Evolutionary conservation across 2,329 filamentous ascomycete species (phyloP).

Genomic region (Pyrenophora graminea): DNA sequence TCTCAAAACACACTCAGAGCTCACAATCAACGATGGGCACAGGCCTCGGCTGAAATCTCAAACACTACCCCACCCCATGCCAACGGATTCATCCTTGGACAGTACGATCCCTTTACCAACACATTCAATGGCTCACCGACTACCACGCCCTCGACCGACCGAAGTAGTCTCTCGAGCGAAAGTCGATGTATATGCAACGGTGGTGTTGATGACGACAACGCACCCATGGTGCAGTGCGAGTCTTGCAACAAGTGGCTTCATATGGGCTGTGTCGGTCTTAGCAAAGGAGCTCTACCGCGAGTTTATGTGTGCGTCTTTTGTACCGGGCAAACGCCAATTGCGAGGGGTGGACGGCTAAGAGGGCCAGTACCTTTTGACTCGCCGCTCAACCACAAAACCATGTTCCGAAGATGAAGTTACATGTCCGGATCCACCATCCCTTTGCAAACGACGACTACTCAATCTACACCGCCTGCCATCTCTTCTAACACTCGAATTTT

Average conservation of each 20-base stretch:
- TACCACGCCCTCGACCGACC: constrained; percentile 58
- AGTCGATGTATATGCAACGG: constrained; percentile 62
- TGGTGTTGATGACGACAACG: constrained; percentile 52
- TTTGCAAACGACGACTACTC: too few relatives aligned
- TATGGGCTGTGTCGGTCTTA: constrained; percentile 61
- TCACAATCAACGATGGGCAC: constrained; percentile 53
- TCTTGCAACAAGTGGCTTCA: constrained; percentile 68
- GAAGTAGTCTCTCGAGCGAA: constrained; percentile 56
- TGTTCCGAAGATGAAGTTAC: constrained; percentile 2
- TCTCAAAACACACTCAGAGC: constrained; percentile 47
- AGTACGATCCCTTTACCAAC: constrained; percentile 46
- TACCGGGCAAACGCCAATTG: constrained; percentile 33
- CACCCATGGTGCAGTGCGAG: constrained; percentile 66
- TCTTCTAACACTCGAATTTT: too few relatives aligned
- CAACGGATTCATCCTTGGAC: constrained; percentile 10
- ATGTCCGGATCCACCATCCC: not conserved
- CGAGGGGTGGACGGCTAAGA: constrained; percentile 14
- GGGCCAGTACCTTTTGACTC: constrained; percentile 11
- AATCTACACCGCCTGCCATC: too few relatives aligned
- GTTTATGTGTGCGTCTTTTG: constrained; percentile 49
- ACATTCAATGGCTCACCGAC: constrained; percentile 50
- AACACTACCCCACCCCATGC: constrained; percentile 22
- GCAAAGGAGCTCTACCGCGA: constrained; percentile 51
- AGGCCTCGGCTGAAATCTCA: constrained; percentile 47
- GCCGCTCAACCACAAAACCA: constrained; percentile 7